These are phyloP conservation scores for Nicotiana tomentosiformis DNA, from an alignment of 257 asterid species.

Conservation along the genomic window DNA sequence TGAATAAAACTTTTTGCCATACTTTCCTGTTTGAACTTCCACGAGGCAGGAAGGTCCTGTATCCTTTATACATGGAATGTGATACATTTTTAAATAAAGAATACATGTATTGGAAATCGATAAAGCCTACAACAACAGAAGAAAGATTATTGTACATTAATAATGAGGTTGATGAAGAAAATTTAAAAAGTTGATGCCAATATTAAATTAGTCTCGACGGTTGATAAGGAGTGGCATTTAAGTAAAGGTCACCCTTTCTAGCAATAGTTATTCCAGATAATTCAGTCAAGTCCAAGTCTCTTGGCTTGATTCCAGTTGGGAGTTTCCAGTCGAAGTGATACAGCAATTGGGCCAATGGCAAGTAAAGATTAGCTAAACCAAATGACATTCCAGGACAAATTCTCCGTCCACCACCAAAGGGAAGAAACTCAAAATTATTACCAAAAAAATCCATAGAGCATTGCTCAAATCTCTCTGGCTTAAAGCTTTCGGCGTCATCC, in stretches of 20 bases:
- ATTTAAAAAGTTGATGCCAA: not conserved
- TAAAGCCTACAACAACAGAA: not conserved
- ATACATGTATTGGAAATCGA: not conserved
- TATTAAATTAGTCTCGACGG: not conserved
- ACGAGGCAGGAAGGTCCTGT: slow-evolving; percentile 11
- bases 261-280: not conserved
- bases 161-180: not conserved
- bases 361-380: slow-evolving; percentile 4
- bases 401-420: not conserved
- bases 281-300: slow-evolving; percentile 1
- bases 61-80: too few species aligned
- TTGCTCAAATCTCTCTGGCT: not conserved
- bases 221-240: not conserved
- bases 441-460: not conserved
- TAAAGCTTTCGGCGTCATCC: not conserved
- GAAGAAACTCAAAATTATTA: not conserved
- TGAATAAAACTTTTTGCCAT: not conserved
- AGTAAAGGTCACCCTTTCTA: slow-evolving; percentile 1
- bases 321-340: slow-evolving; percentile 3
- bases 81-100: not conserved
- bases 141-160: not conserved
- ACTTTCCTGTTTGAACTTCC: slow-evolving; percentile 9
- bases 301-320: not conserved
- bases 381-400: not conserved
- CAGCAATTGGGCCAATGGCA: not conserved